Evolutionary conservation across 768 basidiomycete species (phyloP).

Genomic region (Mycena rosella): DNA sequence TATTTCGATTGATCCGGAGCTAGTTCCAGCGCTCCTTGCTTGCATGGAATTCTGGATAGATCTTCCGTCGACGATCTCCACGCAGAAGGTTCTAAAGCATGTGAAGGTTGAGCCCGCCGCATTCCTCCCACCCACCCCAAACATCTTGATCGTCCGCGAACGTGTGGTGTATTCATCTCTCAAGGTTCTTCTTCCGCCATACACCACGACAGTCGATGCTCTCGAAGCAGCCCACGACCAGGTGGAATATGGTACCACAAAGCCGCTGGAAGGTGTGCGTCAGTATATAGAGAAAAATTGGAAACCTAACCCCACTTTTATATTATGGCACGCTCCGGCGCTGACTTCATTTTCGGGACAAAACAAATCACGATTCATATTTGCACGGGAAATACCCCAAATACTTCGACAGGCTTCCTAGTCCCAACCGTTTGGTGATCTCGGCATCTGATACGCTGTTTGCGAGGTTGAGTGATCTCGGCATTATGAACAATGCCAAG

Average conservation of each 20-base stretch:
- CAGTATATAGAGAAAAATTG: constrained; percentile 1
- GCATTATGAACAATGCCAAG: background rate
- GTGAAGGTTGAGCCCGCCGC: background rate
- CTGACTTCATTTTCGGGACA: background rate
- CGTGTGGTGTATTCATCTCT: constrained; percentile 1
- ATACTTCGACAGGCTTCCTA: background rate
- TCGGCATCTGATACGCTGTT: background rate
- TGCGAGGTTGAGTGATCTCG: background rate
- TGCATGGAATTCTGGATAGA: constrained; percentile 1
- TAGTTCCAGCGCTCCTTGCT: background rate
- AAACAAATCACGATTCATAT: background rate
- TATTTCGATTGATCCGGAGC: constrained; percentile 6
- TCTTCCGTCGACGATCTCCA: constrained; percentile 2
- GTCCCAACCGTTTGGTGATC: background rate
- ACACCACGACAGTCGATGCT: background rate
- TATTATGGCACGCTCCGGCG: no score
- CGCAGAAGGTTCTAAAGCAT: background rate
- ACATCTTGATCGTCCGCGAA: background rate
- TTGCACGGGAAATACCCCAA: background rate
- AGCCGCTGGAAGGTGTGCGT: background rate
- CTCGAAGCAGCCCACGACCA: background rate
- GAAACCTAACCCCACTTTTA: constrained; percentile 15
- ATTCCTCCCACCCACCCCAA: background rate
- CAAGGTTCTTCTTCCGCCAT: constrained; percentile 11
- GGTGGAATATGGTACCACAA: constrained; percentile 2